These are phyloP conservation scores for Miamiensis avidus DNA, from an alignment of 169 alveolate genomes.

Conservation along the genomic window DNA sequence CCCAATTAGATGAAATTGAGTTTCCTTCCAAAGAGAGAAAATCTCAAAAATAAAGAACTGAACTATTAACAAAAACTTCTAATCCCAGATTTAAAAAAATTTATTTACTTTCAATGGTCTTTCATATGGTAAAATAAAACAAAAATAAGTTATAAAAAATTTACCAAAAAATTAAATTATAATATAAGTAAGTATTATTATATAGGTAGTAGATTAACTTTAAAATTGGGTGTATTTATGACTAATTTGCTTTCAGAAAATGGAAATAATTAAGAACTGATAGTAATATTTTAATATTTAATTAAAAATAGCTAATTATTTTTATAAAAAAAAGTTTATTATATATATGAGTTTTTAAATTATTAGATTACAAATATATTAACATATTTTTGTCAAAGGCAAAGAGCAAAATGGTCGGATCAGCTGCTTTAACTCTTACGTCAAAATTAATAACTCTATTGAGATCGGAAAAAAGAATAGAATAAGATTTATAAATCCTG, in stretches of 20 bases:
- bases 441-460: conserved; percentile 26
- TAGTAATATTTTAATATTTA: conserved; percentile 1
- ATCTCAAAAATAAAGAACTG: conserved; percentile 39
- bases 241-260: conserved; percentile 38
- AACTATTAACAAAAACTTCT: conserved; percentile 4
- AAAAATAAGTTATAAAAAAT: too few relatives aligned
- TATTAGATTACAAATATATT: background rate
- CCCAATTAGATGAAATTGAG: conserved; percentile 33
- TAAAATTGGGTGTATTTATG: conserved; percentile 38
- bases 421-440: conserved; percentile 29
- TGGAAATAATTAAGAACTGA: conserved; percentile 15
- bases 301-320: too few relatives aligned
- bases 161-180: too few relatives aligned
- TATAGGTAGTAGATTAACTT: conserved; percentile 33
- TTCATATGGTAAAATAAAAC: conserved; percentile 17
- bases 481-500: conserved; percentile 23
- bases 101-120: conserved; percentile 28
- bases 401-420: conserved; percentile 27
- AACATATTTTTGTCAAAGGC: background rate
- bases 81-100: conserved; percentile 41
- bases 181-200: background rate
- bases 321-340: background rate
- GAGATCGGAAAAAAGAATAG: conserved; percentile 23
- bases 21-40: conserved; percentile 29
- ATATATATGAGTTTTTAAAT: background rate